Evolutionary conservation across 1,139 yeast genomes (phyloP), one percentile per base, ranked within the genome.

Genomic region (Yamadazyma diddensiae): DNA sequence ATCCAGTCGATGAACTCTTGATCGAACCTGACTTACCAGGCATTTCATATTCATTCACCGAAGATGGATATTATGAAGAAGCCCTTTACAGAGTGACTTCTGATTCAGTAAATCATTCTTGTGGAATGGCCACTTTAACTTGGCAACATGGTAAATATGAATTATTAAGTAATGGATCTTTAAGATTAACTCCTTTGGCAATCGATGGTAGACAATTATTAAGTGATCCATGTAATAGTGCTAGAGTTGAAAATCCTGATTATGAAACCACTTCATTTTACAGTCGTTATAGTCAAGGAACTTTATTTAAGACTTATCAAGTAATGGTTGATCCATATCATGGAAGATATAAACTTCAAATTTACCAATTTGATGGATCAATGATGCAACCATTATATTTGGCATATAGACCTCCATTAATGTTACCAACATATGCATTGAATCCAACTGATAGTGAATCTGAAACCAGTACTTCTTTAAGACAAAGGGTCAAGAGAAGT

Each of bases 11-110:
- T 53, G 98, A 92, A 58, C 74, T 90, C 18, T 68, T 92, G 39
- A 85, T 88, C 45, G 98, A 94, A 57, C 98, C 98, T 3, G 92
- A 90, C 15, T 72, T 92, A 34, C 97, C 98, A 4, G 98, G 98
- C 17, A 77, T 90, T 39, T 82, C 94, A 5, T 87, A 82, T 60
- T 87, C 97, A 4, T 92, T 92, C 65, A 90, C 97, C 2, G 77
- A 71, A 12, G 97, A 92, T 59, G 97, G 97, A 1, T 77, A 66
- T 59, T 92, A 73, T 58, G 98, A 92, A 61, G 86, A 85, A 55
- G 98, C 98, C 6, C 58, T 80, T 30, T 92, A 92, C 57, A 79
- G 87, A 47, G 79, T 92, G 18, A 62, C 78, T 0, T 68, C 86
- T 7, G 82, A 90, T 57, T 73, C 96, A 1, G 57, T 62, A 43